A percentile compares a stretch with the other conserved stretches of the same genome.
These are phyloP conservation scores for Exophiala bonariae DNA, from an alignment of 2,329 filamentous ascomycete species.

Conservation along the genomic window DNA sequence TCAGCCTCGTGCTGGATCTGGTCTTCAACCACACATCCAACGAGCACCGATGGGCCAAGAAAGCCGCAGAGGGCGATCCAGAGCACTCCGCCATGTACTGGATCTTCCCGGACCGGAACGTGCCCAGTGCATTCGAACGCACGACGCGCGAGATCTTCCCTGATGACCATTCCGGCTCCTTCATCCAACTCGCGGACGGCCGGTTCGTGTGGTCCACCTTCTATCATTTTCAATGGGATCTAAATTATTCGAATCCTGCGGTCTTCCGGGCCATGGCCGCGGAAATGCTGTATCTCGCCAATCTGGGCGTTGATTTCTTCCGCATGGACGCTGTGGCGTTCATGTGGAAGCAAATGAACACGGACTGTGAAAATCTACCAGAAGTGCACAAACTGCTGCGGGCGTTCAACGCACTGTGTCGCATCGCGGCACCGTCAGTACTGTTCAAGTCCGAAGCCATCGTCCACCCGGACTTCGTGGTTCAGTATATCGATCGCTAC, in stretches of 20 bases:
- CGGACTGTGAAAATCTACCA: slow-evolving; percentile 27
- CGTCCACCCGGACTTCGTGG: slow-evolving; percentile 27
- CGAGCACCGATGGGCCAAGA: slow-evolving; percentile 26
- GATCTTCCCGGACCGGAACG: slow-evolving; percentile 27
- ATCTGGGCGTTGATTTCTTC: slow-evolving; percentile 27
- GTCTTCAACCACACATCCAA: slow-evolving; percentile 29
- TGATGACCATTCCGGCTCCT: slow-evolving; percentile 27
- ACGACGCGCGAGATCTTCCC: slow-evolving; percentile 26
- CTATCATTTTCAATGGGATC: slow-evolving; percentile 28
- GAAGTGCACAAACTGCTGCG: slow-evolving; percentile 28
- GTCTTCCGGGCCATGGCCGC: slow-evolving; percentile 27
- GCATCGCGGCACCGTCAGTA: slow-evolving; percentile 25
- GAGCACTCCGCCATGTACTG: slow-evolving; percentile 29
- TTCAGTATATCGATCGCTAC: slow-evolving; percentile 26
- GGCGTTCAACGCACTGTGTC: slow-evolving; percentile 26
- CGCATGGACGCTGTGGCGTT: slow-evolving; percentile 29
- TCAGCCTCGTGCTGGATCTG: slow-evolving; percentile 25
- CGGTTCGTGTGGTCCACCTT: slow-evolving; percentile 27
- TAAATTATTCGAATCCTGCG: slow-evolving; percentile 27
- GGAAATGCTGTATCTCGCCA: slow-evolving; percentile 27
- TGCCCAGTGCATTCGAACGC: slow-evolving; percentile 24
- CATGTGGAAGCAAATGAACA: slow-evolving; percentile 30
- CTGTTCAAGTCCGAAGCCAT: slow-evolving; percentile 29
- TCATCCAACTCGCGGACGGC: slow-evolving; percentile 27
- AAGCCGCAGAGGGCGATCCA: slow-evolving; percentile 24